Percentiles rank a stretch among this genome's conserved stretches.
phyloP scores from a whole-genome alignment of 352 stramenopile species.

The Sclerospora graminicola region DNA sequence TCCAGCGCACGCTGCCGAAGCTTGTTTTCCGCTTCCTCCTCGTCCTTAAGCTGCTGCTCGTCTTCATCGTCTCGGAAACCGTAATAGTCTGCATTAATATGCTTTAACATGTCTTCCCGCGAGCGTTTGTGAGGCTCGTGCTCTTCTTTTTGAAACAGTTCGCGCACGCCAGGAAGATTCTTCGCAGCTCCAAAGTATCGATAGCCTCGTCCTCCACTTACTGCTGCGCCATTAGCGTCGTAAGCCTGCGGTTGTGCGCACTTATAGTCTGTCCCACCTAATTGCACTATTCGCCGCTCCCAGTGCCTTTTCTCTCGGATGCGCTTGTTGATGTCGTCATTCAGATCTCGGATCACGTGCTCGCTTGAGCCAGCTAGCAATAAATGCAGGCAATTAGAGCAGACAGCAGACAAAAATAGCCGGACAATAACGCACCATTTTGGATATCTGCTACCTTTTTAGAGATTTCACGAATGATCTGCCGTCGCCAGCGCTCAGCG shows the following conservation, averaged over 20 bases:
- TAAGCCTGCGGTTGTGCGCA: slow-evolving; percentile 72
- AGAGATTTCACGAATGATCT: slow-evolving; percentile 93
- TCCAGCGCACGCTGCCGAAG: slow-evolving; percentile 41
- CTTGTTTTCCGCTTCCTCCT: slow-evolving; percentile 32
- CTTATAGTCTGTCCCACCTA: slow-evolving; percentile 87
- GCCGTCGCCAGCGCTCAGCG: slow-evolving; percentile 86
- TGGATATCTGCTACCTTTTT: slow-evolving; percentile 95
- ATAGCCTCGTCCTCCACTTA: slow-evolving; percentile 82
- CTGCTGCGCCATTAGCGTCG: slow-evolving; percentile 54
- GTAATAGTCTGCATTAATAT: slow-evolving; percentile 85
- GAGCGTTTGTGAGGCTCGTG: slow-evolving; percentile 45
- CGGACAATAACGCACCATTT: slow-evolving; percentile 54
- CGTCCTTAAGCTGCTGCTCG: slow-evolving; percentile 34
- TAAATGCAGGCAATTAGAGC: background rate
- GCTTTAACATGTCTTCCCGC: slow-evolving; percentile 84
- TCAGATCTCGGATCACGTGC: slow-evolving; percentile 94
- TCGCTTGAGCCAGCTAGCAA: slow-evolving; percentile 84
- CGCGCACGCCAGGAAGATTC: slow-evolving; percentile 91
- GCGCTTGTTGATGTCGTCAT: slow-evolving; percentile 98
- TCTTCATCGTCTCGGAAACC: slow-evolving; percentile 64
- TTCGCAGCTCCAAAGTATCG: slow-evolving; percentile 97
- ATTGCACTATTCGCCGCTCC: slow-evolving; percentile 80
- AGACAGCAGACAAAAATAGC: background rate
- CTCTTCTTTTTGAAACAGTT: slow-evolving; percentile 87
- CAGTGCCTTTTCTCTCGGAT: slow-evolving; percentile 89